Base-by-base conservation (phyloP, 306 rosid species). In the Quercus parvula region DNA sequence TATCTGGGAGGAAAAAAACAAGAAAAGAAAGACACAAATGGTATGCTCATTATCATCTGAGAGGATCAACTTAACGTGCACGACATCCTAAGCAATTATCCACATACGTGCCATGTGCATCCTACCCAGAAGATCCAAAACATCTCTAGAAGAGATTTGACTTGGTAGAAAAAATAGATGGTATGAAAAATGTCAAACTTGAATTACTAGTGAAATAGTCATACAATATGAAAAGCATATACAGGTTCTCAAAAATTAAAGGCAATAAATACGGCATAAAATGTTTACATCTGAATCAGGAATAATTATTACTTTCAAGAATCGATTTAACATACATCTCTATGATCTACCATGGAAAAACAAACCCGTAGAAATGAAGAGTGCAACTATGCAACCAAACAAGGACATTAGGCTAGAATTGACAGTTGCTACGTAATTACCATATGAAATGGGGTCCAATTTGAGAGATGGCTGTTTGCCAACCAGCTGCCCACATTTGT, bases 401-500 rank as follows among this genome's bases (percentile, higher is more conserved):
- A 74, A 20, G 54, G 38, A 54, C 15, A 49, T 49, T 3, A 49
- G 17, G 77, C 52, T 27, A 70, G 46, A 62, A 51, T 41, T 14
- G 30, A 22, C n/a, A 70, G 56, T 54, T 27, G 22, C 56, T 54
- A 58, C 15, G 41, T 67, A 67, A 73, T 87, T 91, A 94, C 98
- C 98, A 94, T 56, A 94, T 31, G 75, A 94, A 85, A 55, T 91
- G 86, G 38, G 95, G 95, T 79, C 98, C 98, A 25, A 94, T 83
- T 75, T 94, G 89, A 77, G 97, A 81, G 25, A 86, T 1, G 27
- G 97, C 94, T 51, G 84, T 85, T 87, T 90, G 76, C 85, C 85
- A 94, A 75, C 98, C 98, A 57, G 91, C 90, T n/a, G 90, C 92
- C 97, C 97, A 94, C 90, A 90, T 61, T 78, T 85, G 87, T 1